phyloP scores from a whole-genome alignment of 345 rosid species.

The Pseudoturritis turrita region DNA sequence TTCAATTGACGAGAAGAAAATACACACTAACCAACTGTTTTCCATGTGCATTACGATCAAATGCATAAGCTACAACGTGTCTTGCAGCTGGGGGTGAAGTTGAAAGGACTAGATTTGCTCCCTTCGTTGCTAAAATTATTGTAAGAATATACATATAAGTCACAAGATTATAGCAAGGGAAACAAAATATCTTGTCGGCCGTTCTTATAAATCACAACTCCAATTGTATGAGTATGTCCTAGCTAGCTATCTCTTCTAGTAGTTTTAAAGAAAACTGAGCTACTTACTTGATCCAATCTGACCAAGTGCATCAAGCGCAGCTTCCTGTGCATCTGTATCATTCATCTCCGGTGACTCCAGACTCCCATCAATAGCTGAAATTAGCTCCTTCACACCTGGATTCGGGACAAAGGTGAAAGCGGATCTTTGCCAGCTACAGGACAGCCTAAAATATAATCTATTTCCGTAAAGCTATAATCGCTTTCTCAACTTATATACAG shows the following conservation, averaged over 20 bases:
- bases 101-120: conserved; percentile 64
- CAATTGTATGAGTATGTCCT: background rate
- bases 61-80: conserved; percentile 65
- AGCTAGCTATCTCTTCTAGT: background rate
- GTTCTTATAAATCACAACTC: background rate
- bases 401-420: conserved; percentile 16
- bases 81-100: conserved; percentile 63
- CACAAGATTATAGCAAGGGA: background rate
- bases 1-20: background rate
- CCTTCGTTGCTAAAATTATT: conserved; percentile 49
- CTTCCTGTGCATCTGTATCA: conserved; percentile 64
- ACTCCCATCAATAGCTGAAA: conserved; percentile 66
- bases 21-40: conserved; percentile 71
- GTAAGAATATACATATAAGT: background rate
- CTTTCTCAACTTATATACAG: background rate
- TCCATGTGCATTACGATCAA: conserved; percentile 65
- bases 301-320: conserved; percentile 85
- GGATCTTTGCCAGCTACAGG: background rate
- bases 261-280: background rate
- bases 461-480: background rate
- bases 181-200: background rate
- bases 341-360: conserved; percentile 40
- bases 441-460: background rate
- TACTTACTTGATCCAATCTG: conserved; percentile 82
- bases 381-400: conserved; percentile 57